Base-by-base conservation (phyloP, 2,329 filamentous ascomycete species). In the Stemphylium beticola region DNA sequence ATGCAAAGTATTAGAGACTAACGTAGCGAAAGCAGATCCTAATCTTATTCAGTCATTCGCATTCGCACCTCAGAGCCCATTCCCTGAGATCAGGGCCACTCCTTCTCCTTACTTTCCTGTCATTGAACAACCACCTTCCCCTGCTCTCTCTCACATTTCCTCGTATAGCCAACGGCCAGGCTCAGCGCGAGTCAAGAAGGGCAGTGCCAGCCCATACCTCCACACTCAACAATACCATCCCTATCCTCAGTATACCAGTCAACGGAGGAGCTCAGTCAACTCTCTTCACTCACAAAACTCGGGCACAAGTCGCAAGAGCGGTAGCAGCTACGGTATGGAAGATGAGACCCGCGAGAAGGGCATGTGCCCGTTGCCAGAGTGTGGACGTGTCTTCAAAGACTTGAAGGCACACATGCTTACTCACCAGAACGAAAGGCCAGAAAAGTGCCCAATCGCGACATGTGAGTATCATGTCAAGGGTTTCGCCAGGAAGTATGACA, bases 401-500 rank as follows among this genome's bases (percentile, higher is more conserved):
- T 80, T 96, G 61, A 93, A 93, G 77, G 92, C 93, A 8, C 93
- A 97, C 76, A 93, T 96, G 89, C 85, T 96, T 73, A 97, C 93
- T 0, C 93, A 97, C 75, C 91, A 95, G 76, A 89, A 87, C 54
- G 92, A 96, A 78, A 84, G 93, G 20, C 93, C 93, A 0, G 92
- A 96, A 74, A 97, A 97, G 79, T 97, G 93, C 77, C 93, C 93
- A 1, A 96, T 96, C 64, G 82, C 89, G 53, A 95, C 88, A 0
- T 97, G 93, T 80, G 92, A 96, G 69, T 97, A 96, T 77, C 89
- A 96, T 79, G 80, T 85, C 70, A 96, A 96, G 78, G 93, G 93
- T 4, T 97, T 97, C 71, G 92, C 93, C 10, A 85, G 93, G 66
- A 96, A 96, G 78, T 97, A 97, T 74, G 93, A 97, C 81, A 96